Evolutionary conservation across 176 grass and related monocot species (phyloP), one percentile per base, ranked within the genome.

Genomic region (Themeda triandra): DNA sequence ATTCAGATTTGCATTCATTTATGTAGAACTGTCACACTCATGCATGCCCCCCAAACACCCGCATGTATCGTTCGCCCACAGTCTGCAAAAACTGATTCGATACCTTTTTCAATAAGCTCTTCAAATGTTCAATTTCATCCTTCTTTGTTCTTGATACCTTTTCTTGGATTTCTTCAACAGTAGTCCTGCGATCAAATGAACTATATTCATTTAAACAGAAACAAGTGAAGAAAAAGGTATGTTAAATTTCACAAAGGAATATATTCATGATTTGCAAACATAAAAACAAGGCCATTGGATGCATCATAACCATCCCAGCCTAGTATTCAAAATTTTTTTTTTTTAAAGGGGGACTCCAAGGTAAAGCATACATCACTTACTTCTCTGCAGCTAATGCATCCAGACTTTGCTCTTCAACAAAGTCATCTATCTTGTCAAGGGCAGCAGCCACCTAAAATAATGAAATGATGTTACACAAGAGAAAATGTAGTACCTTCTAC

Each of bases 381-480:
- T 94, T 89, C 77, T 90, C 87, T 69, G 74, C 60, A 90, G 90
- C 83, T 76, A 94, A 66, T 17, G 86, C 31, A 69, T 94, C 92
- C 51, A 94, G 65, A 60, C 68, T 86, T 80, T 77, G 82, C 76
- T 78, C 64, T 86, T 92, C 90, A 44, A 86, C 63, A 58, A 94
- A 91, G 8, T 84, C 78, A 65, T 90, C 92, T 37, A 92, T 60
- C 64, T 67, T 90, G 8, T 86, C 87, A 86, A 94, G 87, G 53
- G 74, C 53, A 35, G 36, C 71, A 53, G 54, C 87, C 71, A 92
- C 82, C 92, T 92, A 63, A 62, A 73, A 72, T 36, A 75, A 51
- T 45, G 49, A 74, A 28, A 63, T 51, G 48, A 53, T 32, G 37
- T 76, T 70, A 56, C 32, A 69, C n/a, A 25, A 15, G 4, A 80